Base-by-base conservation (phyloP, 2,329 filamentous ascomycete genomes). In the Fusarium udum region DNA sequence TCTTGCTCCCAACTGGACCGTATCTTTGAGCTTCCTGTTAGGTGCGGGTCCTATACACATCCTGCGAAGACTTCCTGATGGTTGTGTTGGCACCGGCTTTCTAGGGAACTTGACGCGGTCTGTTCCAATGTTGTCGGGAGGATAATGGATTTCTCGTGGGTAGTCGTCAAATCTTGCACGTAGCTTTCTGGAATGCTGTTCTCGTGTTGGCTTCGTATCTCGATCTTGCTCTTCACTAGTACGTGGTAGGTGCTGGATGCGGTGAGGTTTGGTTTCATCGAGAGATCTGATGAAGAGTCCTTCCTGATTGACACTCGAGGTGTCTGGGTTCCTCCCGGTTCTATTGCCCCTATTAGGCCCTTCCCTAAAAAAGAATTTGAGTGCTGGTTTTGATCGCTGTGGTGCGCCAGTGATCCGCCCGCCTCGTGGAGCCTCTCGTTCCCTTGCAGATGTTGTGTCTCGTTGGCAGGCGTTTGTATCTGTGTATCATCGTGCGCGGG, bases 351-450 rank as follows among this genome's bases (percentile, higher is more conserved):
- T 69, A 46, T 61, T 71, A 66, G 67, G 61, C 56, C 51, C 56
- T 69, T 64, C 67, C 67, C 83, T 84, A 85, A 85, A 84, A 85
- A 85, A 79, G 73, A 53, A 20, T 40, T 16, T n/a, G 24, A n/a
- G 16, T 37, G 40, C 48, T 46, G 48, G 13, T 15, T 62, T 48
- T 58, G 28, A 16, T 61, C 34, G 26, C 69, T 42, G 36, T 67
- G 49, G 15, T 32, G 59, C 32, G 45, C 22, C 42, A 39, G 39
- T 18, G 34, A 7, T 22, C 10, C 43, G 24, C 46, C 42, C 52
- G n/a, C 10, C 11, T 39, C n/a, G 16, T 52, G 16, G 16, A 24
- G 28, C 18, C 61, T 61, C 42, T 68, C 63, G 32, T 51, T 42
- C 26, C 52, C 57, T 52, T 46, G 69, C 60, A 39, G 28, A 28